These are phyloP conservation scores for Canavalia gladiata DNA, from an alignment of 306 rosid species.

Conservation along the genomic window DNA sequence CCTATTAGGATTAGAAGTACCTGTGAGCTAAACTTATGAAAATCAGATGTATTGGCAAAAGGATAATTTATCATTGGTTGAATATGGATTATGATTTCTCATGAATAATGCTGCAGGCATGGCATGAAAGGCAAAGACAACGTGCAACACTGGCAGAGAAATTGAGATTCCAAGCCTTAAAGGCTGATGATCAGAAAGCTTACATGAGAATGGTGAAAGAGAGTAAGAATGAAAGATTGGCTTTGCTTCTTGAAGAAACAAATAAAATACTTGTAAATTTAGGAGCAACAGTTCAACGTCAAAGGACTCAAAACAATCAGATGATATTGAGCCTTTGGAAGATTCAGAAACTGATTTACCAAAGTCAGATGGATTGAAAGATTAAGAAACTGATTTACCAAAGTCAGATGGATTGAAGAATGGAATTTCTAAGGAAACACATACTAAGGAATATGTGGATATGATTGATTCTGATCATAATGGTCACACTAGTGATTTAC, in stretches of 20 bases:
- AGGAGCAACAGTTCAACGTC: conserved; percentile 98
- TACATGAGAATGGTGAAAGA: conserved; percentile 97
- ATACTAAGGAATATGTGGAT: conserved; percentile 70
- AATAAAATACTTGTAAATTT: conserved; percentile 88
- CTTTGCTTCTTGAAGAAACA: conserved; percentile 90
- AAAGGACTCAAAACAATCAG: conserved; percentile 74
- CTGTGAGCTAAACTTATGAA: not conserved
- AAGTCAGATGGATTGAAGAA: conserved; percentile 66
- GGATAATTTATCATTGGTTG: conserved; percentile 22
- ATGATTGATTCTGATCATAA: conserved; percentile 70
- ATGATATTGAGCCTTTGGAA: conserved; percentile 73
- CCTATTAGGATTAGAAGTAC: conserved; percentile 13
- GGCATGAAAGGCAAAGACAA: conserved; percentile 97
- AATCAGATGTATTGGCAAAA: conserved; percentile 13
- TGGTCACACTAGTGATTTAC: conserved; percentile 79
- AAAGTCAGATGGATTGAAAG: no score
- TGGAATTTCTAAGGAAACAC: conserved; percentile 64
- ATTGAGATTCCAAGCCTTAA: conserved; percentile 93
- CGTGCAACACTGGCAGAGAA: conserved; percentile 93
- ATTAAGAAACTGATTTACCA: no score
- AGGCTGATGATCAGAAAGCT: conserved; percentile 95
- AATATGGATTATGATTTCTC: conserved; percentile 33
- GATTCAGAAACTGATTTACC: conserved; percentile 76
- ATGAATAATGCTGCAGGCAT: conserved; percentile 61
- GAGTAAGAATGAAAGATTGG: conserved; percentile 91